Evolutionary conservation across 768 basidiomycete genomes (phyloP).

Genomic region (Lactifluus pinguis): DNA sequence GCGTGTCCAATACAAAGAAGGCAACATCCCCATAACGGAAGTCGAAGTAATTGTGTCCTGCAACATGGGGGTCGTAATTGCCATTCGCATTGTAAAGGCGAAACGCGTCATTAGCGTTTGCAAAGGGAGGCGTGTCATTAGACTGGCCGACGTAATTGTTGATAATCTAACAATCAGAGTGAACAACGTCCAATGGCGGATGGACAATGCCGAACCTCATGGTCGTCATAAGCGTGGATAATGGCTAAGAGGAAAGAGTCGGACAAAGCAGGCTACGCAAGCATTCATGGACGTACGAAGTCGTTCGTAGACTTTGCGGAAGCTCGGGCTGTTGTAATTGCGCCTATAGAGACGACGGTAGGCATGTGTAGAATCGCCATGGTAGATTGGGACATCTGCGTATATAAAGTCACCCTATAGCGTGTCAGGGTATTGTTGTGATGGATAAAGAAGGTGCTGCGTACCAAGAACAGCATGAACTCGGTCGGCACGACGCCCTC

Average conservation of each 20-base stretch:
- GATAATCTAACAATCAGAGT: conserved; percentile 35
- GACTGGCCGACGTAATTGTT: conserved; percentile 58
- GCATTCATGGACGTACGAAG: conserved; percentile 42
- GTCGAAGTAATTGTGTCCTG: conserved; percentile 45
- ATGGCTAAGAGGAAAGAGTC: conserved; percentile 32
- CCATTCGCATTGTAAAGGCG: conserved; percentile 51
- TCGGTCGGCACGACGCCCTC: conserved; percentile 30
- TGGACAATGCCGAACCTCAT: conserved; percentile 38
- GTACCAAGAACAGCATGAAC: conserved; percentile 53
- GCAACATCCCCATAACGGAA: conserved; percentile 60
- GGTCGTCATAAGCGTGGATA: conserved; percentile 64
- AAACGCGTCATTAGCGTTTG: conserved; percentile 53
- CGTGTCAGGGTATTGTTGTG: not conserved
- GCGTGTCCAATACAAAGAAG: conserved; percentile 73
- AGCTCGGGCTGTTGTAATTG: conserved; percentile 55
- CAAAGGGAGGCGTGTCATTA: conserved; percentile 46
- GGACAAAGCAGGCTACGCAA: not conserved
- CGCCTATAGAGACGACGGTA: conserved; percentile 62
- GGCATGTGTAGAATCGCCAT: conserved; percentile 46
- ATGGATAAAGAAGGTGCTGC: not conserved
- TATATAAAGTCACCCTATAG: conserved; percentile 61
- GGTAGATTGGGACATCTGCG: conserved; percentile 58
- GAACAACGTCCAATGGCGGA: not conserved
- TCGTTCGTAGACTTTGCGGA: conserved; percentile 57
- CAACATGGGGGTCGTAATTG: conserved; percentile 46